Evolutionary conservation across 129 eudicot genomes (phyloP), one percentile per base, ranked within the genome.

Genomic region (Calendula officinalis): DNA sequence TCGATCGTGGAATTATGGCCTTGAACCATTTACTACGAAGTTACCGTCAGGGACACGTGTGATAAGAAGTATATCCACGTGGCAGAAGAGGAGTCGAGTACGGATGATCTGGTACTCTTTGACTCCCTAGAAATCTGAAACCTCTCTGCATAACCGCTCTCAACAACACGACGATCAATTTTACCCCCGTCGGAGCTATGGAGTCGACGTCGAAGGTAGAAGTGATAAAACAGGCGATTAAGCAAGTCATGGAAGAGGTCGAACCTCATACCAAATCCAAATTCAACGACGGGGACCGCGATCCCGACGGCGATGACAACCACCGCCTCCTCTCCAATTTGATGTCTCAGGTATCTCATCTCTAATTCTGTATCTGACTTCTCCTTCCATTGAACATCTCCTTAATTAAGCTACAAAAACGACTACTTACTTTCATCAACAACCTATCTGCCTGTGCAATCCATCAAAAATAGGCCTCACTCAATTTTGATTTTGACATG

Each of bases 321-420:
- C 41, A 14, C 43, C 51, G 8, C 42, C 60, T 56, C 43, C 72
- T 73, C 40, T 46, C 78, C 14, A 65, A 73, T 12, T 47, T 73
- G 46, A 64, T 65, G 72, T 65, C 78, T 73, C 67, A 73, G 77
- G 77, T 73, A 64, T 41, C 59, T 60, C 34, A 27, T 41, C 33
- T 22, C 30, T 22, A 22, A 22, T 22, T 12, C 41, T 7, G 1
- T 10, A 5, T 43, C 41, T 2, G 5, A 3, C 17, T 5, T 5
- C 10, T 4, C 10, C 39, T n/a, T 54, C 11, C 40, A 32, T 54
- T 32, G n/a, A 52, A 22, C 30, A 22, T 22, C 30, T 22, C 30
- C 30, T 2, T 2, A 22, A 22, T 22, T 22, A 0, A 22, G 30
- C 30, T 22, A 22, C 30, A 22, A 22, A 22, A 22, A 22, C 30